Evolutionary conservation across 768 basidiomycete genomes (phyloP).

Genomic region (Russula sp.): DNA sequence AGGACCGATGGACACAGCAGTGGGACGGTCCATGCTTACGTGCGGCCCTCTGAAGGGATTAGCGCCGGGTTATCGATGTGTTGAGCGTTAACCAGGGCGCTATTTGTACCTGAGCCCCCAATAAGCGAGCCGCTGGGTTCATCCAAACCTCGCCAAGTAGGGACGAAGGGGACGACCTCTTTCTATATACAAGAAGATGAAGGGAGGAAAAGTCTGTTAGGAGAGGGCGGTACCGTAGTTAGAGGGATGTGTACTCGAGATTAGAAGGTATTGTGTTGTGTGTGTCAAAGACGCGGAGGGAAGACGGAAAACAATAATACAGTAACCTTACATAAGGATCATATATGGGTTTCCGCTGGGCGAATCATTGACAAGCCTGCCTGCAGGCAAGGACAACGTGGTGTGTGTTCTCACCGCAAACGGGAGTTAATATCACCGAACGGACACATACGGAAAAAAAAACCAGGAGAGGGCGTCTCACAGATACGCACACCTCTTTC

Average conservation of each 20-base stretch:
- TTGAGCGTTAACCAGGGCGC: constrained; percentile 11
- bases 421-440: constrained; percentile 24
- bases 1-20: constrained; percentile 9
- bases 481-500: constrained; percentile 40
- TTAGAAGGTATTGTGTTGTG: constrained; percentile 15
- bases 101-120: constrained; percentile 11
- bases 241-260: not conserved
- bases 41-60: not conserved
- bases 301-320: constrained; percentile 24
- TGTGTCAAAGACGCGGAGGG: constrained; percentile 19
- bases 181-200: not conserved
- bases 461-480: constrained; percentile 17
- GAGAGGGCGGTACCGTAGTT: constrained; percentile 2
- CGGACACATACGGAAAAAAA: constrained; percentile 18
- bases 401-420: constrained; percentile 48
- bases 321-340: constrained; percentile 38
- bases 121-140: constrained; percentile 10
- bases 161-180: not conserved
- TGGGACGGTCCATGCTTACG: constrained; percentile 8
- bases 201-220: not conserved
- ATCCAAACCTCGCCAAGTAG: not conserved
- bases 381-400: constrained; percentile 79
- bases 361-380: constrained; percentile 44
- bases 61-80: constrained; percentile 20
- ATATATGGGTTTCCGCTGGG: constrained; percentile 26